phyloP scores from a whole-genome alignment of 2,329 filamentous ascomycete genomes.

The Colletotrichum gloeosporioides region DNA sequence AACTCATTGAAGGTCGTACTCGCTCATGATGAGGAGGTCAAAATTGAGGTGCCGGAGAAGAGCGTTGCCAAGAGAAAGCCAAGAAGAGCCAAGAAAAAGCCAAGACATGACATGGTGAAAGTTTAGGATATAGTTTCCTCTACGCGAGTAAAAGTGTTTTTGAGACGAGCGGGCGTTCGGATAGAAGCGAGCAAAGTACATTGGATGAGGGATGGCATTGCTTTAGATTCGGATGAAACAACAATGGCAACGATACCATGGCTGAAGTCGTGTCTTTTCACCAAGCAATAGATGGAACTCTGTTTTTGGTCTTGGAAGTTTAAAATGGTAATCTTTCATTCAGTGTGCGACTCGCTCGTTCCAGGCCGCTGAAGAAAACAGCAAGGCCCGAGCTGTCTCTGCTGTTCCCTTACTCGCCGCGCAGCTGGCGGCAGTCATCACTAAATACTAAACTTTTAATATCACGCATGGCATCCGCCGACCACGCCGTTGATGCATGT shows the following conservation, averaged over 20 bases:
- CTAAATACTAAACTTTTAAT: constrained; percentile 1
- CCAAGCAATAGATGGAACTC: not conserved
- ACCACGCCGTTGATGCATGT: constrained; percentile 11
- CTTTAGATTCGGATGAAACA: constrained; percentile 1
- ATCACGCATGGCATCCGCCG: not conserved
- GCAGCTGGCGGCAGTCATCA: not conserved
- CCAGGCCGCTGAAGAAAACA: not conserved
- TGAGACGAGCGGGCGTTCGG: constrained; percentile 16
- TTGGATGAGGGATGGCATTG: constrained; percentile 2
- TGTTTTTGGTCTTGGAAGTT: not conserved
- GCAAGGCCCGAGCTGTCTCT: not conserved
- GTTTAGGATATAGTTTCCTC: not conserved
- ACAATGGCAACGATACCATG: not conserved
- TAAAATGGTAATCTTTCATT: not conserved
- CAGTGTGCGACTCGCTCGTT: not conserved
- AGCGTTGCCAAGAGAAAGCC: not conserved
- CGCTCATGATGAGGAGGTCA: not conserved
- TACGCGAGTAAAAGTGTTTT: not conserved
- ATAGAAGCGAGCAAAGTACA: not conserved
- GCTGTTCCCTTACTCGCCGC: not conserved
- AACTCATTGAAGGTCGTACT: constrained; percentile 42
- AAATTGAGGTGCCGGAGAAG: not conserved
- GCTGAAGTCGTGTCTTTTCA: not conserved
- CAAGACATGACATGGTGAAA: not conserved
- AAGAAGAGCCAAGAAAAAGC: not conserved